Base-by-base conservation (phyloP, 2,329 filamentous ascomycete genomes). In the Alternaria gansuensis region DNA sequence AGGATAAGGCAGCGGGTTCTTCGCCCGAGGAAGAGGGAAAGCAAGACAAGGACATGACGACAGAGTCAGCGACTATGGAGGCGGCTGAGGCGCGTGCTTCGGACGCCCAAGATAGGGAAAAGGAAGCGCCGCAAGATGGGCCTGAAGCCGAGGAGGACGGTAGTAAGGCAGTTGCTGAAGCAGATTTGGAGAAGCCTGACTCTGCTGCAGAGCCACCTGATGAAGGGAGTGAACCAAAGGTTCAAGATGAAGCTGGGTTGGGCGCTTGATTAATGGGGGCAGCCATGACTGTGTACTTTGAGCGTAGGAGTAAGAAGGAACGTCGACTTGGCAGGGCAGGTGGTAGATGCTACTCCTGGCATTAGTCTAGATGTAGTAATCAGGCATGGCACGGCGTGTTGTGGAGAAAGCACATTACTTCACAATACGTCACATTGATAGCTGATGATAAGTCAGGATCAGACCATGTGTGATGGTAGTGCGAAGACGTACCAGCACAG, bases 111-210 rank as follows among this genome's bases (percentile, higher is more conserved):
- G 34, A 36, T 17, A 43, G 23, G n/a, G 59, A 59, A 28, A 34
- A 50, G 24, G 60, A 58, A 37, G 14, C 50, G 1, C n/a, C 41
- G 13, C 39, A 45, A 43, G 57, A 57, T 6, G 63, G 57, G 23
- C 11, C 43, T 11, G 41, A 59, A 37, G 36, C 34, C 7, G 40
- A 52, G 8, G 40, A 45, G 8, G 54, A 66, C 9, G 39, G 44
- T 2, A 52, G 49, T 11, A 51, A 60, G 14, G 5, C 37, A 21
- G 33, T 14, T 21, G 26, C 21, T 28, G 58, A 51, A 33, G 41
- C 52, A 33, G 41, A 51, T 26, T n/a, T 64, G 55, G 64, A 66
- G 23, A 67, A 64, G 39, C 41, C 53, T 28, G 58, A 57, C 29
- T 33, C 59, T 50, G 48, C 17, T 55, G 58, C 45, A 24, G 21